Percentiles rank a stretch among this genome's conserved stretches.
These are phyloP conservation scores for Elongisporangium undulatum DNA, from an alignment of 352 stramenopile species.

Conservation along the genomic window DNA sequence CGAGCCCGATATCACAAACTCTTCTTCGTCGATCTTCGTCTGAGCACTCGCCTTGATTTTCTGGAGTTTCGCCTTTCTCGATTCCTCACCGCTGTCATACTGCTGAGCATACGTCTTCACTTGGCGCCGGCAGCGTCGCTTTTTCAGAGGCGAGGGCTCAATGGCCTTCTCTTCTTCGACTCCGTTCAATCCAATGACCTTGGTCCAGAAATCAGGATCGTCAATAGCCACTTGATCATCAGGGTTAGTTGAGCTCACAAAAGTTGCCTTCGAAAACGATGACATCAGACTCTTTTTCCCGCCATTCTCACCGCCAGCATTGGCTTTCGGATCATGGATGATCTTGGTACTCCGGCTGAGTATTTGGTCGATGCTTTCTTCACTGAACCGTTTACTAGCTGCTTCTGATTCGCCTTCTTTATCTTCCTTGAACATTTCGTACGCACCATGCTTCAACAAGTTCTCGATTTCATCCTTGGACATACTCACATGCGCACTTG, in stretches of 20 bases:
- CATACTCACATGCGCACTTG: constrained; percentile 16
- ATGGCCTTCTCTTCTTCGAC: constrained; percentile 55
- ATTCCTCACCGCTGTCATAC: constrained; percentile 51
- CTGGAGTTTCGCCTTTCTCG: constrained; percentile 10
- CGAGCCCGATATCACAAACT: constrained; percentile 66
- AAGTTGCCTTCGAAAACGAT: constrained; percentile 92
- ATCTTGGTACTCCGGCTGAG: constrained; percentile 89
- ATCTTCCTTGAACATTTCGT: constrained; percentile 93
- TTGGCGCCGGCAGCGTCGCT: constrained; percentile 57
- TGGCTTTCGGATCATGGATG: constrained; percentile 74
- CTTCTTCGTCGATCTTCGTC: constrained; percentile 44
- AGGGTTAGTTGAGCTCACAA: constrained; percentile 85
- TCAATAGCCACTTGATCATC: constrained; percentile 89
- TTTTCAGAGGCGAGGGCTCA: constrained; percentile 72
- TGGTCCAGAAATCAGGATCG: constrained; percentile 94
- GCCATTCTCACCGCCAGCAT: constrained; percentile 26
- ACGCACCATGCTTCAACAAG: constrained; percentile 91
- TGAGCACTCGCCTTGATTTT: constrained; percentile 19
- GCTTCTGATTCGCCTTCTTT: constrained; percentile 88
- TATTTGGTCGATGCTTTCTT: constrained; percentile 99
- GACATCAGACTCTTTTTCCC: constrained; percentile 77
- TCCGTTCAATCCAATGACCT: constrained; percentile 86
- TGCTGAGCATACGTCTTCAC: constrained; percentile 77
- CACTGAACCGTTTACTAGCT: constrained; percentile 94
- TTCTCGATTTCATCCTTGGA: constrained; percentile 91